These are phyloP conservation scores for Berkeleyomyces basicola DNA, from an alignment of 2,329 filamentous ascomycete genomes.

Conservation along the genomic window DNA sequence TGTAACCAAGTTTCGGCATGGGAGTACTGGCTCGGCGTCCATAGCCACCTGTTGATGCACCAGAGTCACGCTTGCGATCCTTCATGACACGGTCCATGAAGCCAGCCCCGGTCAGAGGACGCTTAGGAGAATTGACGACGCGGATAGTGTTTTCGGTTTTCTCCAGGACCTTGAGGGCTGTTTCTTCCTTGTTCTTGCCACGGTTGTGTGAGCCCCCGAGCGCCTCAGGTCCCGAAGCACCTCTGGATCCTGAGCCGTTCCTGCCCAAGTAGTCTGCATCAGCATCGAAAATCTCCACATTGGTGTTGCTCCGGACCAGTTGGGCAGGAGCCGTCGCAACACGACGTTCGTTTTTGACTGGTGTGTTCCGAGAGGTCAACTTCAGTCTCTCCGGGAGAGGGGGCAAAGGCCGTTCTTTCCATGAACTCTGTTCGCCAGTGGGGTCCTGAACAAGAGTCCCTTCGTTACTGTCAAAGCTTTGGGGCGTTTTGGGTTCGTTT, in stretches of 20 bases:
- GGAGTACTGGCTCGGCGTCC: neutral
- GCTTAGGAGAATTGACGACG: slow-evolving; percentile 33
- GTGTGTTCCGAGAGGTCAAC: slow-evolving; percentile 19
- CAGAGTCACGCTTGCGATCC: slow-evolving; percentile 10
- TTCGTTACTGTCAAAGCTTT: slow-evolving; percentile 18
- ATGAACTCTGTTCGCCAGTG: slow-evolving; percentile 17
- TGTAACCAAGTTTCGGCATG: slow-evolving; percentile 1
- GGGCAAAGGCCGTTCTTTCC: slow-evolving; percentile 35
- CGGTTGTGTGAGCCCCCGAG: neutral
- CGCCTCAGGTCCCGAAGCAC: neutral
- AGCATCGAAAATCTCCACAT: slow-evolving; percentile 17
- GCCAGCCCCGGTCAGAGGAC: slow-evolving; percentile 7
- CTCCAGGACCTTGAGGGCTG: slow-evolving; percentile 29
- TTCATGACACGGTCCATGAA: slow-evolving; percentile 11
- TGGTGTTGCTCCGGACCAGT: slow-evolving; percentile 19
- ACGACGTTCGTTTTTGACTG: slow-evolving; percentile 24
- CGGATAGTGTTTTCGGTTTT: slow-evolving; percentile 36
- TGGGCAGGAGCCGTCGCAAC: slow-evolving; percentile 31
- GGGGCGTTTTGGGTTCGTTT: slow-evolving; percentile 5
- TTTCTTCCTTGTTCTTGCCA: slow-evolving; percentile 14
- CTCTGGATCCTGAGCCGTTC: neutral
- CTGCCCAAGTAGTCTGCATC: slow-evolving; percentile 1
- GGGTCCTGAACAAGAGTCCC: slow-evolving; percentile 17
- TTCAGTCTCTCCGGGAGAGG: slow-evolving; percentile 27
- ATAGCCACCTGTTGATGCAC: neutral